phyloP scores from a whole-genome alignment of 306 rosid species.

The Alnus rubra region DNA sequence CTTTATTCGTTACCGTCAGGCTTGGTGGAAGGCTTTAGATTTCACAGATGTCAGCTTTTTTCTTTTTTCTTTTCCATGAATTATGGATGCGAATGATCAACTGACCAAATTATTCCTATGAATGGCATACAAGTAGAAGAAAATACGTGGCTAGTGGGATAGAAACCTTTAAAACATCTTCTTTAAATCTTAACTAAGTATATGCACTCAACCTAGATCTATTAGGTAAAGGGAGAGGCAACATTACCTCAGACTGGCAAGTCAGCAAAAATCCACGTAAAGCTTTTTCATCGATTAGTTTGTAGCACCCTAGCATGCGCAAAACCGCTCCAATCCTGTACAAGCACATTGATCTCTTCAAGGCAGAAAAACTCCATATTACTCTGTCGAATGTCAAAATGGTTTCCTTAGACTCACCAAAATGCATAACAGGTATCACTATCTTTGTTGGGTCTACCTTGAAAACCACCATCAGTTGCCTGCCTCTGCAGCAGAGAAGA shows the following conservation, averaged over 20 bases:
- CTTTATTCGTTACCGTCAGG: neutral
- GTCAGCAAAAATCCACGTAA: conserved; percentile 61
- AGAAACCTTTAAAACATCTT: neutral
- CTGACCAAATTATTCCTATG: neutral
- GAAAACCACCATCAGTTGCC: conserved; percentile 85
- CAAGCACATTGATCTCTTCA: conserved; percentile 34
- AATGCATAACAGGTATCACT: conserved; percentile 92
- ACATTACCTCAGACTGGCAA: conserved; percentile 75
- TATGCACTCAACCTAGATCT: conserved; percentile 2
- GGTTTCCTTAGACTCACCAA: conserved; percentile 55
- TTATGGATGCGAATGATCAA: neutral
- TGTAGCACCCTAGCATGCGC: conserved; percentile 66
- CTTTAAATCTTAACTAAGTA: neutral
- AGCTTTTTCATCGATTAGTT: conserved; percentile 62
- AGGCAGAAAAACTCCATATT: conserved; percentile 18
- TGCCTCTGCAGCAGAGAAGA: conserved; percentile 61
- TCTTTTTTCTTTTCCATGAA: neutral
- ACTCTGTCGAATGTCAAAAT: conserved; percentile 13
- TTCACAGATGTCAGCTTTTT: neutral
- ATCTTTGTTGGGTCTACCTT: conserved; percentile 88
- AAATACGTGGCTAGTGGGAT: conserved; percentile 3
- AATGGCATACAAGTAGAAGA: neutral
- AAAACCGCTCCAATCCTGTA: conserved; percentile 81
- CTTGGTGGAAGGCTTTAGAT: neutral
- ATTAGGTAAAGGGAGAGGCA: conserved; percentile 14